phyloP scores from a whole-genome alignment of 139 green algal species.

The Chlorella ohadii region DNA sequence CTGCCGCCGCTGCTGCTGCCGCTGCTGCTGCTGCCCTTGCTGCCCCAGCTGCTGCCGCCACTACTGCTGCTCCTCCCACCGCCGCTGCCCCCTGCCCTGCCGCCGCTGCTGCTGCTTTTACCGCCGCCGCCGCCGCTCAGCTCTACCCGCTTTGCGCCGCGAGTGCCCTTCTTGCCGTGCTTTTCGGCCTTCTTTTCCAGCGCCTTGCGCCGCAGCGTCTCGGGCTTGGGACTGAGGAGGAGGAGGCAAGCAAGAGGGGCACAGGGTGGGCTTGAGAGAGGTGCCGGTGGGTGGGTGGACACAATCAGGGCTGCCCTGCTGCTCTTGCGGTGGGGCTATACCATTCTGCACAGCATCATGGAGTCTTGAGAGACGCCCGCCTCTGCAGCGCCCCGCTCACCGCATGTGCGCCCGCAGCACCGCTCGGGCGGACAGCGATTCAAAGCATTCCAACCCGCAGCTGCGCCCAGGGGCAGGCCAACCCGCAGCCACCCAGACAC shows the following conservation, averaged over 20 bases:
- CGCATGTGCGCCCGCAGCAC: too few species aligned
- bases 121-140: constrained; percentile 16
- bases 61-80: neutral
- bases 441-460: too few species aligned
- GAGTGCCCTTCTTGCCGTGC: constrained; percentile 24
- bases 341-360: too few species aligned
- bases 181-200: constrained; percentile 41
- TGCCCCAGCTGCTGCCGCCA: neutral
- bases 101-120: constrained; percentile 10
- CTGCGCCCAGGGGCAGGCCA: too few species aligned
- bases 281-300: too few species aligned
- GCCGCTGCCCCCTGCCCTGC: neutral
- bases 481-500: too few species aligned
- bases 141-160: constrained; percentile 49
- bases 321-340: too few species aligned
- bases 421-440: too few species aligned
- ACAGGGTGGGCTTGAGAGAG: too few species aligned
- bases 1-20: neutral
- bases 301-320: too few species aligned
- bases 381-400: too few species aligned
- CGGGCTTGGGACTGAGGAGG: constrained; percentile 60
- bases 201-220: constrained; percentile 41
- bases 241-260: neutral
- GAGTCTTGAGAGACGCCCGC: too few species aligned
- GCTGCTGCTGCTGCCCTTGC: neutral